Evolutionary conservation across 208 protist species (phyloP).

Genomic region (Endotrypanum monterogeii): DNA sequence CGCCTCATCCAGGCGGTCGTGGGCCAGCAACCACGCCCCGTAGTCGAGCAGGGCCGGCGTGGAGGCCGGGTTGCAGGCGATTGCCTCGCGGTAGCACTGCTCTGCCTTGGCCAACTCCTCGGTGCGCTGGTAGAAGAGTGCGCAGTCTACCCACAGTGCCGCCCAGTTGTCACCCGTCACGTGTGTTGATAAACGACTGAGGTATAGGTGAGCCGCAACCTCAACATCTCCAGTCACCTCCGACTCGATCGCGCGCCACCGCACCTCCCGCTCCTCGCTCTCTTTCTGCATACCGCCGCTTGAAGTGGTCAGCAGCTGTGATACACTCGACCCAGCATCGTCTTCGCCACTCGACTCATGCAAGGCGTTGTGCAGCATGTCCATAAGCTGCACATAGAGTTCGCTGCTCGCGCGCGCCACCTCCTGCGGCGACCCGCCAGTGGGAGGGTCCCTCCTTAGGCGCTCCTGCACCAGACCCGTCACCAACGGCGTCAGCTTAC

Average conservation of each 20-base stretch:
- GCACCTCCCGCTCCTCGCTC: slow-evolving; percentile 48
- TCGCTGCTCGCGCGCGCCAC: slow-evolving; percentile 78
- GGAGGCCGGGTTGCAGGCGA: slow-evolving; percentile 65
- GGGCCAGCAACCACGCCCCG: slow-evolving; percentile 78
- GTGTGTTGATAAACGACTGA: slow-evolving; percentile 68
- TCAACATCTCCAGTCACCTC: slow-evolving; percentile 66
- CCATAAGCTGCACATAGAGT: slow-evolving; percentile 88
- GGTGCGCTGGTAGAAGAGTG: slow-evolving; percentile 72
- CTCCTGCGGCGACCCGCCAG: slow-evolving; percentile 24
- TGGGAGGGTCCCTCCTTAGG: slow-evolving; percentile 25
- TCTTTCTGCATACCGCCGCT: slow-evolving; percentile 1
- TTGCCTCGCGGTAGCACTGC: slow-evolving; percentile 89
- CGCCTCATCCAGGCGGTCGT: slow-evolving; percentile 79
- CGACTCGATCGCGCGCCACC: slow-evolving; percentile 78
- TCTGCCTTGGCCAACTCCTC: slow-evolving; percentile 83
- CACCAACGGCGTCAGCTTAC: slow-evolving; percentile 70
- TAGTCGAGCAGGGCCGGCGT: slow-evolving; percentile 75
- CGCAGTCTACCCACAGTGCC: slow-evolving; percentile 77
- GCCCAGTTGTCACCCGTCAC: slow-evolving; percentile 20
- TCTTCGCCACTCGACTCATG: slow-evolving; percentile 12
- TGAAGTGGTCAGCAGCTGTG: neutral
- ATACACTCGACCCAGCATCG: neutral
- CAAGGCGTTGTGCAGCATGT: slow-evolving; percentile 78
- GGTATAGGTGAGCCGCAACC: slow-evolving; percentile 72
- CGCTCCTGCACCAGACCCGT: slow-evolving; percentile 67